Evolutionary conservation across 129 eudicot genomes (phyloP).

Genomic region (Centaurea solstitialis): DNA sequence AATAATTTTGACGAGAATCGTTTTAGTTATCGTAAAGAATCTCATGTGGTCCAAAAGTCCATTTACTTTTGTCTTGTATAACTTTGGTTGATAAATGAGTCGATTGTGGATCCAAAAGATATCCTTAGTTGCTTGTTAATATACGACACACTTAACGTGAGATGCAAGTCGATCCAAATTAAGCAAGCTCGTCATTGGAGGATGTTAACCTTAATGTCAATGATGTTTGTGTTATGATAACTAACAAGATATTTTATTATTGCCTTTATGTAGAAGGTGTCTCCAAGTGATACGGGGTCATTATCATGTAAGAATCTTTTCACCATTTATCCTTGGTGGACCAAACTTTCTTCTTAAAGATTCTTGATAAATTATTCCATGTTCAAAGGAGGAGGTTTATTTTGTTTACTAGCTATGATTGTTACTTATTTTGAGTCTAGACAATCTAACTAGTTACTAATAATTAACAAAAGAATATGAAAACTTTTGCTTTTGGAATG

Average conservation of each 20-base stretch:
- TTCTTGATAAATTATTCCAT: constrained; percentile 21
- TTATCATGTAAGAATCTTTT: constrained; percentile 14
- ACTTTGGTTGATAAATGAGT: neutral
- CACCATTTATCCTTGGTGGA: constrained; percentile 11
- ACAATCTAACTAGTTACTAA: neutral
- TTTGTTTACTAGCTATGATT: neutral
- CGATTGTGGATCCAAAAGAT: neutral
- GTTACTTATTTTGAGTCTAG: constrained; percentile 5
- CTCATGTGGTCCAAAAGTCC: constrained; percentile 17
- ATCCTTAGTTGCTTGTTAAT: constrained; percentile 23
- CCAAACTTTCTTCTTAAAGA: neutral
- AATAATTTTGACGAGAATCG: neutral
- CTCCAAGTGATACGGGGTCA: neutral
- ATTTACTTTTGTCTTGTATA: neutral
- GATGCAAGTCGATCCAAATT: neutral
- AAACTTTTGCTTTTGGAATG: neutral
- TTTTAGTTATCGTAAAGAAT: constrained; percentile 5
- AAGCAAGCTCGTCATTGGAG: neutral
- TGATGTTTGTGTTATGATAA: neutral
- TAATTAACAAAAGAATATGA: neutral
- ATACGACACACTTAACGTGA: neutral
- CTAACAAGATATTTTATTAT: neutral
- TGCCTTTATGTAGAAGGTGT: neutral
- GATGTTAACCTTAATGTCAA: neutral
- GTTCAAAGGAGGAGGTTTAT: neutral